phyloP scores from a whole-genome alignment of 352 stramenopile species.

The Globisporangium irregulare region DNA sequence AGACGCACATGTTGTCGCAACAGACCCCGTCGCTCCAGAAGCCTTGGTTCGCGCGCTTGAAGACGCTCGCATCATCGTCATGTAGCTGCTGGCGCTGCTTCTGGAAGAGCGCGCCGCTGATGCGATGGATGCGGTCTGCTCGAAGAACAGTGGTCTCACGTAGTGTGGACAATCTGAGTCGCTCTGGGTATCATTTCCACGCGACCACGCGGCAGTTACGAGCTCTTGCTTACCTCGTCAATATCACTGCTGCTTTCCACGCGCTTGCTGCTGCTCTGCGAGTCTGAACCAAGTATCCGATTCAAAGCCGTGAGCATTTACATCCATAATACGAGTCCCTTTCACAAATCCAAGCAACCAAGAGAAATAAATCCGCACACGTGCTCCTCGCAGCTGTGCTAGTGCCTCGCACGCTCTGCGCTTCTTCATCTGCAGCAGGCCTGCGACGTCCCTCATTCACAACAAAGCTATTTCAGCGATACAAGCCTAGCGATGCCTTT shows the following conservation, averaged over 20 bases:
- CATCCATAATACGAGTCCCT: neutral
- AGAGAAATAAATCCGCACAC: neutral
- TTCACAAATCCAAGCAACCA: neutral
- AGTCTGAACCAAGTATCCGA: neutral
- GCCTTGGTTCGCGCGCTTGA: neutral
- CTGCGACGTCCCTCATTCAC: neutral
- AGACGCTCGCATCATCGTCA: neutral
- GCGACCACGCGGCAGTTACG: neutral
- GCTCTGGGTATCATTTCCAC: neutral
- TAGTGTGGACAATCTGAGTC: neutral
- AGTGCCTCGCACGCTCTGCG: neutral
- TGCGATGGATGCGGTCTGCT: constrained; percentile 24
- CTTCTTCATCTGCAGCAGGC: neutral
- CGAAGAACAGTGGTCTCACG: neutral
- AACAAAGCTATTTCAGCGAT: neutral
- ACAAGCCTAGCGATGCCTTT: neutral
- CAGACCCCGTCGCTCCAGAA: constrained; percentile 14
- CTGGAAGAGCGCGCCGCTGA: constrained; percentile 12
- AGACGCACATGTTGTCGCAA: constrained; percentile 40
- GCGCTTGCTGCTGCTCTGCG: constrained; percentile 3
- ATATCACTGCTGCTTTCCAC: neutral
- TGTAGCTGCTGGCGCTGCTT: constrained; percentile 11
- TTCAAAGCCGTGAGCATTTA: neutral
- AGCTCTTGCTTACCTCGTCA: neutral
- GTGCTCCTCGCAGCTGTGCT: neutral